Percentiles rank a stretch among this genome's conserved stretches.
Evolutionary conservation across 192 early-diverging fungal species (phyloP).

Genomic region (Linnemannia hyalina): DNA sequence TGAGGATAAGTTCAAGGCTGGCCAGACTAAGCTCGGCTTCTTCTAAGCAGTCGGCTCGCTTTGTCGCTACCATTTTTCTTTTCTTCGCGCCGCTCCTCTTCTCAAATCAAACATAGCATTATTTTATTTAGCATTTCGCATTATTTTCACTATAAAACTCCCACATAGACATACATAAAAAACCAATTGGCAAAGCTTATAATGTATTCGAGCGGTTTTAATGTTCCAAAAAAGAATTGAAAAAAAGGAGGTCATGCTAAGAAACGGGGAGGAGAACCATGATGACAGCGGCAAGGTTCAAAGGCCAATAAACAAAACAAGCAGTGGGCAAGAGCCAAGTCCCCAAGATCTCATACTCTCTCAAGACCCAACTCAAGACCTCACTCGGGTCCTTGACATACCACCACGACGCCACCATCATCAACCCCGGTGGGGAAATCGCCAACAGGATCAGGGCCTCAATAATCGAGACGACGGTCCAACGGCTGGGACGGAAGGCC

Average conservation of each 20-base stretch:
- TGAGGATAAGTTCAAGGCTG: conserved; percentile 28
- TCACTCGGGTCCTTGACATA: conserved; percentile 54
- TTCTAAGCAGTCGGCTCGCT: conserved; percentile 18
- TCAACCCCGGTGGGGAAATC: conserved; percentile 69
- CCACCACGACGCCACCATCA: conserved; percentile 55
- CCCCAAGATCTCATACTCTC: conserved; percentile 74
- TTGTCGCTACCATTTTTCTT: background rate
- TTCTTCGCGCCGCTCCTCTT: background rate
- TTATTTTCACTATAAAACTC: background rate
- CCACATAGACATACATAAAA: background rate
- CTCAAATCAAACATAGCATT: background rate
- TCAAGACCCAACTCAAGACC: conserved; percentile 65
- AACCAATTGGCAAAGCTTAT: background rate
- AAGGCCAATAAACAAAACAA: conserved; percentile 82
- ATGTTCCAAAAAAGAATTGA: background rate
- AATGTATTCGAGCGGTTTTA: background rate
- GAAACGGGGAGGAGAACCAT: conserved; percentile 54
- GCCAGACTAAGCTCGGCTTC: conserved; percentile 39
- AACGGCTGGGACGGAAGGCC: conserved; percentile 61
- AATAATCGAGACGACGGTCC: conserved; percentile 36
- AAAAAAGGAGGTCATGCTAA: background rate
- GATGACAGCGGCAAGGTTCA: conserved; percentile 59
- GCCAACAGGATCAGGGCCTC: conserved; percentile 63
- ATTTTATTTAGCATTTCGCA: background rate
- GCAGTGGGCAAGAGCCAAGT: conserved; percentile 73